These are phyloP conservation scores for Xylaria hypoxylon DNA, from an alignment of 2,329 filamentous ascomycete genomes.

Conservation along the genomic window DNA sequence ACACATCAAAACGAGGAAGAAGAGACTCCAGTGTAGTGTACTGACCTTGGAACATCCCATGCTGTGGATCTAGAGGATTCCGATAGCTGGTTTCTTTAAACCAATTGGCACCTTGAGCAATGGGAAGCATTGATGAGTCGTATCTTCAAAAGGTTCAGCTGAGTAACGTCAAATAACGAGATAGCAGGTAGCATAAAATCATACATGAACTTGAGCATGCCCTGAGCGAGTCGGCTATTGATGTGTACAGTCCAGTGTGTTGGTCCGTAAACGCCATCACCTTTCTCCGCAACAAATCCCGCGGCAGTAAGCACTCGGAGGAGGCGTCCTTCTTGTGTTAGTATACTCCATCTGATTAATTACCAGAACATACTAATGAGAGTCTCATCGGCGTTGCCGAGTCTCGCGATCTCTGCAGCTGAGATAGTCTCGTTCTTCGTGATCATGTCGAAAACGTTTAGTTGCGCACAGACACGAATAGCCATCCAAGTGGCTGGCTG, in stretches of 20 bases:
- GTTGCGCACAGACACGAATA: conserved; percentile 28
- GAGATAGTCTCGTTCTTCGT: conserved; percentile 12
- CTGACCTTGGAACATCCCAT: conserved; percentile 21
- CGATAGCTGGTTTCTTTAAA: conserved; percentile 27
- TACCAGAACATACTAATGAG: conserved; percentile 28
- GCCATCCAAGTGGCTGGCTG: conserved; percentile 25
- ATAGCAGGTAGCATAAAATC: background rate
- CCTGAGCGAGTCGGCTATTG: conserved; percentile 20
- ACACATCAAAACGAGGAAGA: no score
- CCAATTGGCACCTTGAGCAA: conserved; percentile 19
- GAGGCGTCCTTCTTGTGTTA: conserved; percentile 32
- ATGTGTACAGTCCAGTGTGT: conserved; percentile 36
- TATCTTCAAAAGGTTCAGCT: conserved; percentile 28
- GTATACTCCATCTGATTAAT: background rate
- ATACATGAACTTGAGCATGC: conserved; percentile 37
- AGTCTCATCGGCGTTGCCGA: conserved; percentile 22
- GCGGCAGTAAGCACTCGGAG: conserved; percentile 38
- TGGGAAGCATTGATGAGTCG: conserved; percentile 27
- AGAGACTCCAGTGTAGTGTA: no score
- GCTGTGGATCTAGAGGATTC: conserved; percentile 22
- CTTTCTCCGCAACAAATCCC: conserved; percentile 35
- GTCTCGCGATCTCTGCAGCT: conserved; percentile 16
- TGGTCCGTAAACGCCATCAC: conserved; percentile 33
- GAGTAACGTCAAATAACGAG: background rate
- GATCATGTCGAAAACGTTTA: conserved; percentile 28